Evolutionary conservation across 2,329 filamentous ascomycete genomes (phyloP).

Genomic region (Fusarium decemcellulare): DNA sequence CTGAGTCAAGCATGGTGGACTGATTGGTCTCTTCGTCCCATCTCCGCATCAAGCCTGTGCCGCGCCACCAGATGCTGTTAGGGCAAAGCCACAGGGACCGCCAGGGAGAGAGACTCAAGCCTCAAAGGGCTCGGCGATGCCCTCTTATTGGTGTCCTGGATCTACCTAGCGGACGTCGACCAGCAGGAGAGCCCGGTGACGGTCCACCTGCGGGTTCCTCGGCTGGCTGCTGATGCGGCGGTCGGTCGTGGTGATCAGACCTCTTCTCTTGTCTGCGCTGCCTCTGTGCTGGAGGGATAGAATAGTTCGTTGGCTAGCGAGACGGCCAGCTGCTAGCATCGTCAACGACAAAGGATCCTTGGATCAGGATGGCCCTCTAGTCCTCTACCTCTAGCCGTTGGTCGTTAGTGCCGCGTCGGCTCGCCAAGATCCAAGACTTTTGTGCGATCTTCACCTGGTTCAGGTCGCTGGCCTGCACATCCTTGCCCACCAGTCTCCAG

Average conservation of each 20-base stretch:
- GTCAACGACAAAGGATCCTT: not conserved
- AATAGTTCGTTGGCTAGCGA: not conserved
- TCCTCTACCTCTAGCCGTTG: no score
- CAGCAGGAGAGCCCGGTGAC: constrained; percentile 5
- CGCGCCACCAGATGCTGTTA: not conserved
- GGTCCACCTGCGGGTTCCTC: constrained; percentile 11
- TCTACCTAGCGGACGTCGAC: constrained; percentile 16
- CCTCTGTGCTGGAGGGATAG: no score
- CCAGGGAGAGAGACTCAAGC: not conserved
- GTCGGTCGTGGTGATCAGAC: constrained; percentile 26
- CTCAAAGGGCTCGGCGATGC: constrained; percentile 13
- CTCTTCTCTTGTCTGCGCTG: constrained; percentile 4
- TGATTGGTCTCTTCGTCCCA: constrained; percentile 12
- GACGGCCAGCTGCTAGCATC: not conserved
- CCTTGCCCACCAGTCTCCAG: constrained; percentile 17
- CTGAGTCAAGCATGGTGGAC: constrained; percentile 37
- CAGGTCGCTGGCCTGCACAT: constrained; percentile 4
- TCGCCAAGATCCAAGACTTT: constrained; percentile 23
- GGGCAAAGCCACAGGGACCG: constrained; percentile 28
- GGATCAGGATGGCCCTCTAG: not conserved
- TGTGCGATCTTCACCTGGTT: constrained; percentile 18
- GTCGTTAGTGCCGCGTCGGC: not conserved
- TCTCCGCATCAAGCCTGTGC: constrained; percentile 13
- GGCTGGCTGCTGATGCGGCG: constrained; percentile 1
- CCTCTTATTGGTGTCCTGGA: constrained; percentile 13